A percentile compares a stretch with the other conserved stretches of the same genome.
Evolutionary conservation across 176 grass and related monocot genomes (phyloP).

Genomic region (Zoysia japonica): DNA sequence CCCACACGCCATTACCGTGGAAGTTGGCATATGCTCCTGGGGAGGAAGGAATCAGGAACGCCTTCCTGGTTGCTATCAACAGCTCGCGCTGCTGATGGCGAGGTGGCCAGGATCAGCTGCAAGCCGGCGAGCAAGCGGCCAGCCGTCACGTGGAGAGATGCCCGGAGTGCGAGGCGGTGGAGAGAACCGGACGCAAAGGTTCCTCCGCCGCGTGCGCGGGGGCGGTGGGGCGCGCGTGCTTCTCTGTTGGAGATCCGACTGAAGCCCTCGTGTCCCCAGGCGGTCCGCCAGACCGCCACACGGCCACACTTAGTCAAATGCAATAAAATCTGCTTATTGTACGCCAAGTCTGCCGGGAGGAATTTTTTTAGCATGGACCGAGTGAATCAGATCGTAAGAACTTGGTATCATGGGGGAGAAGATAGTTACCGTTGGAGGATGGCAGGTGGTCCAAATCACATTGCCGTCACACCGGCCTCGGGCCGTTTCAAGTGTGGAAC

Average conservation of each 20-base stretch:
- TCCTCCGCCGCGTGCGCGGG: slow-evolving; percentile 23
- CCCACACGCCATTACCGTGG: too few species aligned
- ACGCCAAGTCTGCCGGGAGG: background rate
- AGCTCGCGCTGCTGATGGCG: slow-evolving; percentile 27
- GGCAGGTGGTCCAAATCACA: slow-evolving; percentile 30
- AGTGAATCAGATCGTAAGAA: background rate
- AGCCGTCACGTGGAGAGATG: slow-evolving; percentile 20
- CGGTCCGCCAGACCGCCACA: background rate
- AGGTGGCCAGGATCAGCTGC: background rate
- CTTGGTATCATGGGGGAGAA: background rate
- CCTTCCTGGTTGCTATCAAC: too few species aligned
- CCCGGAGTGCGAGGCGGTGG: background rate
- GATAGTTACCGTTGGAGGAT: slow-evolving; percentile 41
- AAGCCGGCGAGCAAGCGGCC: background rate
- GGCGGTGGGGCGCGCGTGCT: background rate
- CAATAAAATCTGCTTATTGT: slow-evolving; percentile 6
- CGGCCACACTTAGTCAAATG: background rate
- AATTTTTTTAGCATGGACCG: background rate
- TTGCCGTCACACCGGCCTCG: background rate
- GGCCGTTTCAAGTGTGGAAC: background rate
- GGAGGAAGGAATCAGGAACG: too few species aligned
- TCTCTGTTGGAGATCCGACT: slow-evolving; percentile 25
- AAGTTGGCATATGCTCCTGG: too few species aligned
- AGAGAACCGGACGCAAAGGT: slow-evolving; percentile 24
- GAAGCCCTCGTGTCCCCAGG: slow-evolving; percentile 8